phyloP scores from a whole-genome alignment of 225 moss, liverwort and hornwort genomes.

The Straminergon stramineum region DNA sequence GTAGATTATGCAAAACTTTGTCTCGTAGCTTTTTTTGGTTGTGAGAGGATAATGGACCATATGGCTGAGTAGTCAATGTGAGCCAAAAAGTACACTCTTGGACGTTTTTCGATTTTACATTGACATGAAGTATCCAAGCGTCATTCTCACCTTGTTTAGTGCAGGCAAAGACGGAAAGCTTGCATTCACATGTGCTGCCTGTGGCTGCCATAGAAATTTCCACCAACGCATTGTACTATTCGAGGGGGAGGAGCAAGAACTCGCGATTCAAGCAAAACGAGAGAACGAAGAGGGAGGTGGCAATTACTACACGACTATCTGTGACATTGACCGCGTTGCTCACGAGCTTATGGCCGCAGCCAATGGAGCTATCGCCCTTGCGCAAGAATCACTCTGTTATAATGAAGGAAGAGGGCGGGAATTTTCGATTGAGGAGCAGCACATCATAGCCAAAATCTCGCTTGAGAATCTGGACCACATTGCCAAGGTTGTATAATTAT shows the following conservation, averaged over 20 bases:
- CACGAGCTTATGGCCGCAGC: slow-evolving; percentile 27
- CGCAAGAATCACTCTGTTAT: slow-evolving; percentile 21
- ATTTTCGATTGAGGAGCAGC: slow-evolving; percentile 7
- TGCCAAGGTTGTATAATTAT: slow-evolving; percentile 24
- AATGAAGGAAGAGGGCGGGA: slow-evolving; percentile 2
- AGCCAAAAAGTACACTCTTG: not conserved
- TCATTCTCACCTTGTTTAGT: not conserved
- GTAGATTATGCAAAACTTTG: not conserved
- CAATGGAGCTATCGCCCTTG: slow-evolving; percentile 27
- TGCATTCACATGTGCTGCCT: slow-evolving; percentile 20
- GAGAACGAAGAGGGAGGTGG: slow-evolving; percentile 15
- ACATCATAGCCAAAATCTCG: slow-evolving; percentile 36
- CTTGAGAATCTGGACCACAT: slow-evolving; percentile 40
- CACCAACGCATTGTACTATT: slow-evolving; percentile 14
- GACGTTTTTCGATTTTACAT: not conserved
- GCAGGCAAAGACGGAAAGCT: slow-evolving; percentile 30
- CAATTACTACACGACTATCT: slow-evolving; percentile 1
- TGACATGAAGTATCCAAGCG: not conserved
- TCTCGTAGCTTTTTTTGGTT: not conserved
- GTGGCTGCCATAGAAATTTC: slow-evolving; percentile 46
- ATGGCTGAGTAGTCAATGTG: not conserved
- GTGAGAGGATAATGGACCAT: not conserved
- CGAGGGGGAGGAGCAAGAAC: slow-evolving; percentile 14
- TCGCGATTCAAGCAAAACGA: not conserved
- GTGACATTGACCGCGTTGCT: slow-evolving; percentile 28